Base-by-base conservation (phyloP, 208 protist genomes). In the Crithidia acanthocephali region DNA sequence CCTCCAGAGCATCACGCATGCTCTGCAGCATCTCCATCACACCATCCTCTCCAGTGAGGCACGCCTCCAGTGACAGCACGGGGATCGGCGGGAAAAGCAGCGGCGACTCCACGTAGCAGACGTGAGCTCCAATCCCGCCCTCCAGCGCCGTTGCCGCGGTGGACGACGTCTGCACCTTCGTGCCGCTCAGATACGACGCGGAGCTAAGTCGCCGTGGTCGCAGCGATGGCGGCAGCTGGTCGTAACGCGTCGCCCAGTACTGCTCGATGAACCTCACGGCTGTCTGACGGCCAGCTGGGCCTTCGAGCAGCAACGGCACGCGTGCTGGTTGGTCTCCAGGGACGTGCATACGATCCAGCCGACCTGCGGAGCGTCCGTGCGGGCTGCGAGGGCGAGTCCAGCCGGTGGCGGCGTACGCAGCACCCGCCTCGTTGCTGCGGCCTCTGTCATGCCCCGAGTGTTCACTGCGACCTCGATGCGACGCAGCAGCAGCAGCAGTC, bases 301-400 rank as follows among this genome's bases (percentile, higher is more conserved):
- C 65, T 30, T 71, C 65, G 10, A 71, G 42, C 37, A 61, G 55
- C 53, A 71, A 30, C 44, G 65, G 65, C 37, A 71, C 42, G n/a
- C 65, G 65, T 8, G 52, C 2, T 1, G 40, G 65, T 5, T 42
- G 65, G 30, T 61, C 55, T 0, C 65, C 65, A 5, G 65, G 27
- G 28, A 71, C 65, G 55, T 71, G 65, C 65, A 71, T 50, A 13
- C n/a, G 23, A 23, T 71, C 65, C 7, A 71, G 55, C 18, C 23
- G 55, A 40, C 62, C 52, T 0, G 23, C 27, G 3, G 22, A 7
- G 2, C 32, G 51, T 3, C 27, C 20, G 0, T 33, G 55, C 1
- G 23, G 33, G 40, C 40, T 40, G 13, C 18, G 22, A 2, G 30
- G 23, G 15, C 11, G 61, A 0, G 7, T 1, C 23, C 42, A 33